Base-by-base conservation (phyloP, 768 basidiomycete species). In the Mycena vitilis region DNA sequence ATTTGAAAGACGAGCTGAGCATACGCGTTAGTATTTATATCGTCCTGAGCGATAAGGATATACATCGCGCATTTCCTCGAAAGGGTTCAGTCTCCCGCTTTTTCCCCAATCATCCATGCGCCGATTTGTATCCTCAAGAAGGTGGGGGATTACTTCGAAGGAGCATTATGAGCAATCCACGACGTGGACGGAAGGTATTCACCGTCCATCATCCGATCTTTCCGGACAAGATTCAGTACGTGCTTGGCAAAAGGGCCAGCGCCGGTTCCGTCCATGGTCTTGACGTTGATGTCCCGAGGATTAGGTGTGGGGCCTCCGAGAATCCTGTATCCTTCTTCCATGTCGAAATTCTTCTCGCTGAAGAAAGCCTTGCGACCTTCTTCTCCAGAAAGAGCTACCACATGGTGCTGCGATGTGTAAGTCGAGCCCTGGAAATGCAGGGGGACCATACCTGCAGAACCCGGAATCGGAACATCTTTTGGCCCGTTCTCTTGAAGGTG, bases 1-100 rank as follows among this genome's bases (percentile, higher is more conserved):
- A 82, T 76, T 71, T 79, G 79, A 68, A 77, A 76, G 16, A 76
- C 71, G 7, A 78, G 74, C 78, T 78, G 53, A 9, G 37, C 1
- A 20, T 22, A 36, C 16, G 20, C 20, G 55, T 48, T 11, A 65
- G 51, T 15, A 47, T 23, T 15, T 8, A 47, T 16, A 15, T 15
- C 15, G 16, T 57, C 13, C 37, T 4, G 18, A 66, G 15, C 42
- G 10, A 5, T 34, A 36, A 48, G 38, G 9, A 45, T 38, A n/a
- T 49, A 77, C 77, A 25, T 77, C 65, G 53, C 75, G 73, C 18
- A 78, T 70, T 38, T 75, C 65, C 12, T 67, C 63, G 71, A 78
- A 77, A 7, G 76, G 77, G 51, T 78, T 71, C 2, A 79, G 63
- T 23, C 42, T 67, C 7, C 75, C 75, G 55, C 69, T 65, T 37